Percentiles rank a stretch among this genome's conserved stretches.
Conservation (phyloP, 352 stramenopile genomes). For the Phytophthora pluvialis region DNA sequence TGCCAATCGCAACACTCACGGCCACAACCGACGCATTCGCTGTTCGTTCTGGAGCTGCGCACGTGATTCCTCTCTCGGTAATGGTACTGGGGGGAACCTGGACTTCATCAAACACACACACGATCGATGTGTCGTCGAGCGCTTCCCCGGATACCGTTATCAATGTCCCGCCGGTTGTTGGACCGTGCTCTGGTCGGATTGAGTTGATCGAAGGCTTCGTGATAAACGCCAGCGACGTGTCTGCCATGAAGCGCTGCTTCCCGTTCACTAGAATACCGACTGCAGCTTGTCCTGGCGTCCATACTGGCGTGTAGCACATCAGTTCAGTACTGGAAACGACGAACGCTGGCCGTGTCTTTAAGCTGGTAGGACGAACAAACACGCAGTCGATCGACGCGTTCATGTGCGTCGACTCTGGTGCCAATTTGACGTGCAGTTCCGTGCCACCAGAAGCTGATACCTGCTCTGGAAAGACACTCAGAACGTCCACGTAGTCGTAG, state of each 20-base stretch:
- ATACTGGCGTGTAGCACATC: conserved; percentile 37
- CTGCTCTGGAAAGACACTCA: conserved; percentile 31
- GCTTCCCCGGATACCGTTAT: conserved; percentile 31
- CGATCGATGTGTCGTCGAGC: conserved; percentile 20
- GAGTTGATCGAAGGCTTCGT: conserved; percentile 27
- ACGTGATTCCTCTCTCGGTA: conserved; percentile 26
- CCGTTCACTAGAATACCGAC: conserved; percentile 37
- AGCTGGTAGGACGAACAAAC: conserved; percentile 31
- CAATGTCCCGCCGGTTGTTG: conserved; percentile 33
- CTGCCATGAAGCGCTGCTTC: conserved; percentile 30
- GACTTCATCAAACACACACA: conserved; percentile 38
- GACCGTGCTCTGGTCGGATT: conserved; percentile 33
- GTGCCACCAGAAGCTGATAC: conserved; percentile 37
- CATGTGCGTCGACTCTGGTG: conserved; percentile 9
- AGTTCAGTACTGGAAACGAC: conserved; percentile 30
- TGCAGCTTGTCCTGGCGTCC: conserved; percentile 30
- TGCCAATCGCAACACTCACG: conserved; percentile 21
- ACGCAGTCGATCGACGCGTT: conserved; percentile 41
- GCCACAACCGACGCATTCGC: conserved; percentile 2
- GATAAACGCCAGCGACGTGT: conserved; percentile 29
- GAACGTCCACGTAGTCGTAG: conserved; percentile 34
- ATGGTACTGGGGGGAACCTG: conserved; percentile 23
- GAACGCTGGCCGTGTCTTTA: conserved; percentile 30
- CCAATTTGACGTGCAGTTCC: conserved; percentile 32
- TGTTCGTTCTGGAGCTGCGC: conserved; percentile 20